Evolutionary conservation across 306 rosid genomes (phyloP).

Genomic region (Sechiopsis laciniata): DNA sequence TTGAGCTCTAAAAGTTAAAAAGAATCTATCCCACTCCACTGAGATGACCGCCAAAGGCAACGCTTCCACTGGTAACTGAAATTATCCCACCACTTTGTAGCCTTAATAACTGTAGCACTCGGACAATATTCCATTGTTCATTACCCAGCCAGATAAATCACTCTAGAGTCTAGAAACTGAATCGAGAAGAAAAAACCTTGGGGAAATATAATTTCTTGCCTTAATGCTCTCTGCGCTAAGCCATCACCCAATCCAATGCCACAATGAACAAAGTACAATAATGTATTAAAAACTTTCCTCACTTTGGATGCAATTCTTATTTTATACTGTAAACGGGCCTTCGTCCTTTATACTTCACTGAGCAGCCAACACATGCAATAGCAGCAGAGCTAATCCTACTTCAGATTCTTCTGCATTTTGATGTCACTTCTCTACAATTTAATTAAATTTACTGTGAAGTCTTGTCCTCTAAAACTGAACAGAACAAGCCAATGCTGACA

Average conservation of each 20-base stretch:
- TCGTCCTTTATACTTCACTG: neutral
- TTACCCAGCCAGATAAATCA: neutral
- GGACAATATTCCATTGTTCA: neutral
- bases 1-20: neutral
- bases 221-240: neutral
- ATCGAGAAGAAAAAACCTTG: constrained; percentile 3
- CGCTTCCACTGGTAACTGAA: neutral
- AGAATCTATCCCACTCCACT: neutral
- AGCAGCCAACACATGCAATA: neutral
- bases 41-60: neutral
- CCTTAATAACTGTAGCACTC: neutral
- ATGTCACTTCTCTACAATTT: neutral
- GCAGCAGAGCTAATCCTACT: neutral
- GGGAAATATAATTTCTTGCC: neutral
- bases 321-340: neutral
- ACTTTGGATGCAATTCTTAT: neutral
- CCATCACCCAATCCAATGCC: neutral
- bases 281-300: neutral
- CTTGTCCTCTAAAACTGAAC: neutral
- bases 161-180: neutral
- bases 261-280: neutral
- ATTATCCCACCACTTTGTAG: neutral
- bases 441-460: neutral
- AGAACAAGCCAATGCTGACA: neutral
- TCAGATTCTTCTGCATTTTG: constrained; percentile 15